These are phyloP conservation scores for Penicillium longicatenatum DNA, from an alignment of 495 filamentous ascomycete genomes.

Conservation along the genomic window DNA sequence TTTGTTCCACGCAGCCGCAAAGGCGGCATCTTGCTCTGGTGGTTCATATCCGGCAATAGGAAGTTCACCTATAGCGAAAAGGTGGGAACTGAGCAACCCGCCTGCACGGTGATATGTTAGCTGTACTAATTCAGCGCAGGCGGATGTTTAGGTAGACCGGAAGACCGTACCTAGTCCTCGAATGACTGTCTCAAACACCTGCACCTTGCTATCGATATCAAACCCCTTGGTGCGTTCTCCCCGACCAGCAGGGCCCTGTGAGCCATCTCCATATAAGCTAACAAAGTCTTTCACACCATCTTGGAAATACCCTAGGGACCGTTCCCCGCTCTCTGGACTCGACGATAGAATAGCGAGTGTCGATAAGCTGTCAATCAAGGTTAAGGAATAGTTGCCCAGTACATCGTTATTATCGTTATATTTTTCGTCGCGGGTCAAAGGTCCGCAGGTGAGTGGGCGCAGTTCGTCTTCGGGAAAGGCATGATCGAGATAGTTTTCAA, in stretches of 20 bases:
- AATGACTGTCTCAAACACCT: constrained; percentile 98
- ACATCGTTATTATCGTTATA: constrained; percentile 94
- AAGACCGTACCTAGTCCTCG: constrained; percentile 66
- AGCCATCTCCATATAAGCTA: constrained; percentile 83
- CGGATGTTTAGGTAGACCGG: background rate
- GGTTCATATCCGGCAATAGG: constrained; percentile 79
- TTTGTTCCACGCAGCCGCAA: constrained; percentile 45
- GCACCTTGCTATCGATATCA: constrained; percentile 95
- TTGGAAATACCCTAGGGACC: constrained; percentile 76
- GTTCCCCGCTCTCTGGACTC: constrained; percentile 55
- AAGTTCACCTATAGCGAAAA: constrained; percentile 87
- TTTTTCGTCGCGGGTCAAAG: constrained; percentile 76
- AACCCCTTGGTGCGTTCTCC: constrained; percentile 82
- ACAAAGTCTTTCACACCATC: constrained; percentile 77
- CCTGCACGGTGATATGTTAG: constrained; percentile 38
- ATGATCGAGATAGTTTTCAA: constrained; percentile 88
- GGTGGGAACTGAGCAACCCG: constrained; percentile 86
- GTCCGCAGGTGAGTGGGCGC: constrained; percentile 80
- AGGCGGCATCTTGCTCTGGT: constrained; percentile 33
- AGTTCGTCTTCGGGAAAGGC: constrained; percentile 98
- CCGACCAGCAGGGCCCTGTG: constrained; percentile 63
- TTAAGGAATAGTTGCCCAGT: constrained; percentile 94
- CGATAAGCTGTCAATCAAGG: constrained; percentile 90
- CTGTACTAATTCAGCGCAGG: background rate
- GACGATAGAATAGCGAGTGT: constrained; percentile 91